A percentile compares a stretch with the other conserved stretches of the same genome.
Conservation (phyloP, 805 yeast genomes). For the Pichia occidentalis region DNA sequence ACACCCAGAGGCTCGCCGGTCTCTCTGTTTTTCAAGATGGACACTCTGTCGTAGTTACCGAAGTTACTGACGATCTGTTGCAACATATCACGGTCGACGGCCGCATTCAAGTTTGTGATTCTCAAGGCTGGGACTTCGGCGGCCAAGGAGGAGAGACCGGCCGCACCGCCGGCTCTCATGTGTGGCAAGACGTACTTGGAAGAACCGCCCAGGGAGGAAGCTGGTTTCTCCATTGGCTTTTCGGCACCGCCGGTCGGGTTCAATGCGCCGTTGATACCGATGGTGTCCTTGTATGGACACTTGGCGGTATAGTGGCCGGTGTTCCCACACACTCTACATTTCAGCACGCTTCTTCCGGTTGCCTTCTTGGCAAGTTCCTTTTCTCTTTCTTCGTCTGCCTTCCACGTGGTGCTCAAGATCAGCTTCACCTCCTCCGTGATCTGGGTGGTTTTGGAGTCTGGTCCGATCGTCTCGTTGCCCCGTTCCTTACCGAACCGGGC, state of each 20-base stretch:
- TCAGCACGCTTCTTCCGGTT: slow-evolving; percentile 40
- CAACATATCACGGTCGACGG: slow-evolving; percentile 75
- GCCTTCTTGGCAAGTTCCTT: slow-evolving; percentile 47
- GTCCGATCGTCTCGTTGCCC: slow-evolving; percentile 65
- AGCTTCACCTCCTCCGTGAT: slow-evolving; percentile 78
- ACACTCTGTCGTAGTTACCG: slow-evolving; percentile 68
- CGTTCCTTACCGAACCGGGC: slow-evolving; percentile 78
- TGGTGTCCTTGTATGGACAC: slow-evolving; percentile 92
- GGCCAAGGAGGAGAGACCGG: slow-evolving; percentile 24
- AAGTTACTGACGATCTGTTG: slow-evolving; percentile 65
- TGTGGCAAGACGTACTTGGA: slow-evolving; percentile 57
- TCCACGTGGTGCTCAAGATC: slow-evolving; percentile 70
- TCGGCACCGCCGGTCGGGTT: slow-evolving; percentile 16
- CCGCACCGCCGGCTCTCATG: slow-evolving; percentile 38
- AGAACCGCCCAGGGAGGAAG: slow-evolving; percentile 17
- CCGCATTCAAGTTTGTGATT: slow-evolving; percentile 83
- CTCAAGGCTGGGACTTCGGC: slow-evolving; percentile 43
- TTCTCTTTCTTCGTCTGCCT: slow-evolving; percentile 67
- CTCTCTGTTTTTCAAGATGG: slow-evolving; percentile 82
- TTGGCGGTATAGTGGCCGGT: slow-evolving; percentile 78
- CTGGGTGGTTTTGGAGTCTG: slow-evolving; percentile 82
- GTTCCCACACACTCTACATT: slow-evolving; percentile 91
- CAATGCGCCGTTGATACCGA: slow-evolving; percentile 40
- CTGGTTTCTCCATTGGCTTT: slow-evolving; percentile 6
- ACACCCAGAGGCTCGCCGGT: slow-evolving; percentile 94